Percentiles rank a stretch among this genome's conserved stretches.
These are phyloP conservation scores for Sisymbrium altissimum DNA, from an alignment of 345 rosid genomes.

Conservation along the genomic window DNA sequence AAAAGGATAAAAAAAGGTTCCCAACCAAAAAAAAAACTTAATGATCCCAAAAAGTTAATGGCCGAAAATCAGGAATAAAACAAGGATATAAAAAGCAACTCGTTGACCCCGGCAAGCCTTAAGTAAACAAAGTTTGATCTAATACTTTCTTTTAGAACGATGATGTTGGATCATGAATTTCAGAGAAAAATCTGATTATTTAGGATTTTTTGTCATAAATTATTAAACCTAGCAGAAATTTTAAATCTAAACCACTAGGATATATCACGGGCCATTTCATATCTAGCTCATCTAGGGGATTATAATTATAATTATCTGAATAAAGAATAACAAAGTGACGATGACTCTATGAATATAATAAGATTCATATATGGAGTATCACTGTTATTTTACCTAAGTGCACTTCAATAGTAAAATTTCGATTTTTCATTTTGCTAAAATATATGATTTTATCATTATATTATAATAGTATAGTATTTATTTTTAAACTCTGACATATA, in stretches of 20 bases:
- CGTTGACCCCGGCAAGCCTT: conserved; percentile 14
- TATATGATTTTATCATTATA: not conserved
- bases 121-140: not conserved
- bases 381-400: not conserved
- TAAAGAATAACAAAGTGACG: not conserved
- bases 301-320: not conserved
- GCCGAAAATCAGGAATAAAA: conserved; percentile 15
- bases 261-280: not conserved
- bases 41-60: not conserved
- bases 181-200: not conserved
- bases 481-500: not conserved
- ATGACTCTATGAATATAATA: not conserved
- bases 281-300: not conserved
- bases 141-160: not conserved
- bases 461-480: not conserved
- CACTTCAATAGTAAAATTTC: not conserved
- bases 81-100: conserved; percentile 8
- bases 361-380: not conserved
- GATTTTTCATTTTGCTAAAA: not conserved
- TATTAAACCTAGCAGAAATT: not conserved
- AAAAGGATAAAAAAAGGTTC: not conserved
- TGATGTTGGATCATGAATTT: conserved; percentile 3
- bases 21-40: not conserved
- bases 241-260: not conserved
- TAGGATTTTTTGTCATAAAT: not conserved